These are phyloP conservation scores for Saccharomycopsis malanga DNA, from an alignment of 805 yeast species.

Conservation along the genomic window DNA sequence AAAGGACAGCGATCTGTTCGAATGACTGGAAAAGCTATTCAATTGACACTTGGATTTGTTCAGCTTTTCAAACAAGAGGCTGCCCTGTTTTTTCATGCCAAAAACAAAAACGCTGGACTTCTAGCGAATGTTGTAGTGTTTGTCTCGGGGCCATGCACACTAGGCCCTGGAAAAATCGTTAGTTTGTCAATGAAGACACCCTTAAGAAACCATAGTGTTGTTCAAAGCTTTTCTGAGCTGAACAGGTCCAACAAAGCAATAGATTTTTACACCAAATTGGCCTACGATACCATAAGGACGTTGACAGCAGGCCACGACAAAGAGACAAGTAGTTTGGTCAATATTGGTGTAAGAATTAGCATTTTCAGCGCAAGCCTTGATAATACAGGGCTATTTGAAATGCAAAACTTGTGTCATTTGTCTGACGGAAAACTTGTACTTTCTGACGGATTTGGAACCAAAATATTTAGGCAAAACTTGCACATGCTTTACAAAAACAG, in stretches of 20 bases:
- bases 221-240: constrained; percentile 26
- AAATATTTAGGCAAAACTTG: constrained; percentile 26
- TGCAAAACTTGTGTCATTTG: constrained; percentile 30
- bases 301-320: constrained; percentile 21
- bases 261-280: constrained; percentile 21
- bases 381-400: constrained; percentile 38
- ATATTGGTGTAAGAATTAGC: constrained; percentile 24
- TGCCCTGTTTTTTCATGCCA: constrained; percentile 24
- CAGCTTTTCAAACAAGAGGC: too few relatives aligned
- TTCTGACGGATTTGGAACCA: constrained; percentile 28
- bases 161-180: constrained; percentile 33
- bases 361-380: constrained; percentile 34
- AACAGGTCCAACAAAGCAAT: constrained; percentile 24
- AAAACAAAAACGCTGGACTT: constrained; percentile 15
- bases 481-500: not conserved
- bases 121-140: constrained; percentile 30
- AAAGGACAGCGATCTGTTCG: constrained; percentile 29
- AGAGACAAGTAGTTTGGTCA: constrained; percentile 24
- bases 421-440: constrained; percentile 32
- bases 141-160: constrained; percentile 35
- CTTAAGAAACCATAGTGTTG: constrained; percentile 34
- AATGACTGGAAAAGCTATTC: constrained; percentile 33
- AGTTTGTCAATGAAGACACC: constrained; percentile 17
- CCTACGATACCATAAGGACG: constrained; percentile 26
- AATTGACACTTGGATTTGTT: too few relatives aligned